Percentiles rank a stretch among this genome's conserved stretches.
Evolutionary conservation across 2,329 filamentous ascomycete genomes (phyloP).

Genomic region (Dichotomopilus funicola): DNA sequence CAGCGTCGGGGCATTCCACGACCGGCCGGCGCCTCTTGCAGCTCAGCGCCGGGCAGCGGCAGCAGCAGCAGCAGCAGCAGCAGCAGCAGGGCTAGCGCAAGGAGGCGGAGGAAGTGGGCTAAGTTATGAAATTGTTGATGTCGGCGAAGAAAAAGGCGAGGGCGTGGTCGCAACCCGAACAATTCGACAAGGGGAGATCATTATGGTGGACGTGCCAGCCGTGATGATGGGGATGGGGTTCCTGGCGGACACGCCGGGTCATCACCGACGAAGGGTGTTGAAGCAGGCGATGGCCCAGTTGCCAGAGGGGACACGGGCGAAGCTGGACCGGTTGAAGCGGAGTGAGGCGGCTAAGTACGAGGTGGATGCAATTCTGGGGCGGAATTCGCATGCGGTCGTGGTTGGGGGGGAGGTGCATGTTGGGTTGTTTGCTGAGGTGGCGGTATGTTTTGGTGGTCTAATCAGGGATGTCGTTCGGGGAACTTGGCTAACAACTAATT

Average conservation of each 20-base stretch:
- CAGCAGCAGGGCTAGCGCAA: too few relatives aligned
- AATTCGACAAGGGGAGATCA: slow-evolving; percentile 29
- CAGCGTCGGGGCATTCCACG: slow-evolving; percentile 26
- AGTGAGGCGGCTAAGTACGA: slow-evolving; percentile 9
- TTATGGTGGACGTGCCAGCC: slow-evolving; percentile 32
- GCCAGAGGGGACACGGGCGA: slow-evolving; percentile 10
- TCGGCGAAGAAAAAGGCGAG: slow-evolving; percentile 28
- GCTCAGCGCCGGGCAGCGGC: background rate
- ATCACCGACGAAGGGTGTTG: slow-evolving; percentile 21
- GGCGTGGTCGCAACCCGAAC: slow-evolving; percentile 30
- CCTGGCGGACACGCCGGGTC: slow-evolving; percentile 16
- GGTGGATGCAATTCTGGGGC: slow-evolving; percentile 21
- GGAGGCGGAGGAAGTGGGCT: background rate
- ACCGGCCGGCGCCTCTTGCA: slow-evolving; percentile 20
- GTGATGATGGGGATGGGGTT: slow-evolving; percentile 21
- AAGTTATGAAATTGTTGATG: slow-evolving; percentile 26
- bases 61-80: too few relatives aligned
- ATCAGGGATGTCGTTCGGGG: background rate
- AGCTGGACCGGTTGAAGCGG: slow-evolving; percentile 10
- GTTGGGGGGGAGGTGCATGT: slow-evolving; percentile 18
- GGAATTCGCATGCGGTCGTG: slow-evolving; percentile 19
- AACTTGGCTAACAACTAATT: background rate
- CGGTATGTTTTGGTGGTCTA: slow-evolving; percentile 19
- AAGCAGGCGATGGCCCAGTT: slow-evolving; percentile 19
- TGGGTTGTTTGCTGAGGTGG: slow-evolving; percentile 24